Conservation (phyloP, 73 alveolate genomes). For the Blepharisma japonicum region DNA sequence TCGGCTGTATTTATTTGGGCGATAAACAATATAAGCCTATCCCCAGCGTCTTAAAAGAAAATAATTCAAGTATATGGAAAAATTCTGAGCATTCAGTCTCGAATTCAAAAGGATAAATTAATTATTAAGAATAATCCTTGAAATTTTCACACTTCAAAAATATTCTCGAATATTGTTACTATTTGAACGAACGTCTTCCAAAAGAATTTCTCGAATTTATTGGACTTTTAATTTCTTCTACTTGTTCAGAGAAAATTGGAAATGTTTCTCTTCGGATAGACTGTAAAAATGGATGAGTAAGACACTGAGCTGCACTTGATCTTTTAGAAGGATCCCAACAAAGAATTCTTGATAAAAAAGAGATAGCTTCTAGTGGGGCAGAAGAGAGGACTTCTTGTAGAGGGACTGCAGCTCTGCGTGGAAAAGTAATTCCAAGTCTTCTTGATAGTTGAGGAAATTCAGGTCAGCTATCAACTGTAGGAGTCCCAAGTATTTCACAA, state of each 20-base stretch:
- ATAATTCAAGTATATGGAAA: no score
- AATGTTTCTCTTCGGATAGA: background rate
- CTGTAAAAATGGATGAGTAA: constrained; percentile 71
- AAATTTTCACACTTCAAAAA: no score
- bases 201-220: no score
- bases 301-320: constrained; percentile 81
- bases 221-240: no score
- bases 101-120: no score
- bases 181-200: no score
- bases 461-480: constrained; percentile 78
- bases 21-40: no score
- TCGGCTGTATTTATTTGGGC: no score
- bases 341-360: constrained; percentile 78
- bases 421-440: constrained; percentile 69
- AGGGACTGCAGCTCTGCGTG: constrained; percentile 59
- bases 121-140: no score
- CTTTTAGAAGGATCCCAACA: constrained; percentile 92
- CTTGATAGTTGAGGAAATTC: constrained; percentile 86
- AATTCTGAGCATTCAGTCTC: no score
- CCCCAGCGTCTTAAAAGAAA: no score
- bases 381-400: constrained; percentile 57
- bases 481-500: constrained; percentile 69
- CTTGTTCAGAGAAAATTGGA: constrained; percentile 18
- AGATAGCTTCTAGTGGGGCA: constrained; percentile 92
- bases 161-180: no score